These are phyloP conservation scores for Blumeria hordei DNA, from an alignment of 2,329 filamentous ascomycete genomes.

Conservation along the genomic window DNA sequence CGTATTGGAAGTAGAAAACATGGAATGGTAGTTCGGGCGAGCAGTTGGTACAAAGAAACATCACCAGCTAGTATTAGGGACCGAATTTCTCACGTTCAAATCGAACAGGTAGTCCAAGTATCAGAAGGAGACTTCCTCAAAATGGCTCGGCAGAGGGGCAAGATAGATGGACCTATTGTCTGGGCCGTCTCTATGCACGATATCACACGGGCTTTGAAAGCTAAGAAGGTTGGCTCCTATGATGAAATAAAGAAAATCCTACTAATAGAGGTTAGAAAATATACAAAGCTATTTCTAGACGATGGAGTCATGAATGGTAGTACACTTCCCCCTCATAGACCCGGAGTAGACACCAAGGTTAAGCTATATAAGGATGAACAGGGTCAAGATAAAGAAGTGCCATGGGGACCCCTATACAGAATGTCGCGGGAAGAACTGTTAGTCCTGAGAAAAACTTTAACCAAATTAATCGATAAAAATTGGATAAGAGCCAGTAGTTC, in stretches of 20 bases:
- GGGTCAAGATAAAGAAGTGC: neutral
- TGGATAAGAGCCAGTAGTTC: neutral
- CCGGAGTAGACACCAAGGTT: neutral
- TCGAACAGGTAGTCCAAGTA: neutral
- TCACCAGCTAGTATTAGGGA: neutral
- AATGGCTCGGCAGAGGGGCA: neutral
- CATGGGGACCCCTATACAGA: neutral
- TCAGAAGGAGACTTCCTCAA: neutral
- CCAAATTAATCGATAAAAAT: neutral
- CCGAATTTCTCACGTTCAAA: neutral
- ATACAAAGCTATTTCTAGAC: neutral
- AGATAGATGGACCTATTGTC: neutral
- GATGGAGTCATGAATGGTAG: neutral
- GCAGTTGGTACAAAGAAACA: neutral
- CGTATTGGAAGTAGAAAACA: neutral
- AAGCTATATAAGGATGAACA: neutral
- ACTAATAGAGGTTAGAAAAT: neutral
- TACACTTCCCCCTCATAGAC: neutral
- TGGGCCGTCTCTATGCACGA: neutral
- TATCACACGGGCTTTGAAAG: neutral
- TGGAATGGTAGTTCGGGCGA: neutral
- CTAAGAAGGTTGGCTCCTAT: neutral
- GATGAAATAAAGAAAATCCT: neutral
- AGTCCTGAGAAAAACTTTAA: neutral
- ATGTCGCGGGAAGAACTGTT: neutral